Base-by-base conservation (phyloP, 345 rosid genomes). In the Anastatica hierochuntica region DNA sequence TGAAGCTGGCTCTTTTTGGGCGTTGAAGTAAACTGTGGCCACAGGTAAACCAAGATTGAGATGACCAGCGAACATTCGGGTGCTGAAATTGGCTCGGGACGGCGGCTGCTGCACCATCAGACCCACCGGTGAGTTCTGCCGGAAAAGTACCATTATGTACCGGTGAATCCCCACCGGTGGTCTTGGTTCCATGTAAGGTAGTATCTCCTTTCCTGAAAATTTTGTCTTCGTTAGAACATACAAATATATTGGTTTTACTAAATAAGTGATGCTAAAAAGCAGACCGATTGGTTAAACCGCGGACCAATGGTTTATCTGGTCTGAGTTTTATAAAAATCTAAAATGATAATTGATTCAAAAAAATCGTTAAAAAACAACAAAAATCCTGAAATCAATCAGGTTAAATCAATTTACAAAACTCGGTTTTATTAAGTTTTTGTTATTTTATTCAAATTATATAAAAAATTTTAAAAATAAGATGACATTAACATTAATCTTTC, bases 131-230 rank as follows among this genome's bases (percentile, higher is more conserved):
- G 66, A 63, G 69, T 73, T 79, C 54, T 85, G 95, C 56, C 70
- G 66, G 73, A 81, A 89, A 11, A 89, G 79, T 63, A 83, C 90
- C 14, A 83, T 16, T 35, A 85, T 78, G 75, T 69, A 85, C 44
- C 97, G 85, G 70, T 85, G 97, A 34, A 88, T 85, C 13, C 97
- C 97, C 26, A 85, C 79, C 27, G 81, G 83, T 5, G 97, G 97
- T n/a, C 76, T 68, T 5, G 97, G 97, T 1, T 82, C 86, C 61
- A 71, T 49, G 56, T 84, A 84, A 0, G 82, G 64, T 29, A 82
- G 51, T 15, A 83, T 69, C 80, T 83, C 97, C 19, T 58, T 83
- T 54, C 97, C 97, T 89, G 60, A 43, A 21, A 16, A 14, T 44
- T 12, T 23, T 8, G 18, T 24, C 14, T 13, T 20, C 39, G 2